These are phyloP conservation scores for Alectoria sarmentosa DNA, from an alignment of 495 filamentous ascomycete species.

Conservation along the genomic window DNA sequence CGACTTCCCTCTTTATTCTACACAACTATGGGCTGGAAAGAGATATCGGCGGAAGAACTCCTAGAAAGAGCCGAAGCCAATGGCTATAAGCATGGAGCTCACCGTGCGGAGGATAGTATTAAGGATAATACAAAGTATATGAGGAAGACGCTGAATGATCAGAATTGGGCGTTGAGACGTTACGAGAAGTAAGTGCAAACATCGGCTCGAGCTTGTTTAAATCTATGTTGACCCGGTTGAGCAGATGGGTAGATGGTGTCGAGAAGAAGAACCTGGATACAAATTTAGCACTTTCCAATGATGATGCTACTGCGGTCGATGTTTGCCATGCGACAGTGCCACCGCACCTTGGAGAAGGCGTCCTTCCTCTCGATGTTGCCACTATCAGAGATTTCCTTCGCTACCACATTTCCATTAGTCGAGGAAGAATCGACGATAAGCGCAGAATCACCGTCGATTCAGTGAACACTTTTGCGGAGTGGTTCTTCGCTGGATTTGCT, in stretches of 20 bases:
- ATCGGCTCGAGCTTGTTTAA: too few relatives aligned
- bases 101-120: not conserved
- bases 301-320: not conserved
- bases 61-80: constrained; percentile 3
- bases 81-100: constrained; percentile 12
- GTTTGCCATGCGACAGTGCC: not conserved
- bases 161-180: too few relatives aligned
- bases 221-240: too few relatives aligned
- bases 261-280: not conserved
- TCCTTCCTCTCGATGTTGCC: constrained; percentile 11
- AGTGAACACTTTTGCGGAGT: constrained; percentile 21
- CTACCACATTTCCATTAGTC: too few relatives aligned
- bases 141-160: too few relatives aligned
- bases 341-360: constrained; percentile 1
- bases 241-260: not conserved
- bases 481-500: constrained; percentile 19
- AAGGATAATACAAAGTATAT: too few relatives aligned
- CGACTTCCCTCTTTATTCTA: not conserved
- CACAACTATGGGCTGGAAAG: not conserved
- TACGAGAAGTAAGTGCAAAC: too few relatives aligned
- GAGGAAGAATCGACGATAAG: constrained; percentile 8
- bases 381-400: constrained; percentile 21
- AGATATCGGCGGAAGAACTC: not conserved
- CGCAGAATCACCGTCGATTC: constrained; percentile 15
- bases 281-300: not conserved